Base-by-base conservation (phyloP, 2,329 filamentous ascomycete genomes). In the Phaeosphaeriaceae sp. region DNA sequence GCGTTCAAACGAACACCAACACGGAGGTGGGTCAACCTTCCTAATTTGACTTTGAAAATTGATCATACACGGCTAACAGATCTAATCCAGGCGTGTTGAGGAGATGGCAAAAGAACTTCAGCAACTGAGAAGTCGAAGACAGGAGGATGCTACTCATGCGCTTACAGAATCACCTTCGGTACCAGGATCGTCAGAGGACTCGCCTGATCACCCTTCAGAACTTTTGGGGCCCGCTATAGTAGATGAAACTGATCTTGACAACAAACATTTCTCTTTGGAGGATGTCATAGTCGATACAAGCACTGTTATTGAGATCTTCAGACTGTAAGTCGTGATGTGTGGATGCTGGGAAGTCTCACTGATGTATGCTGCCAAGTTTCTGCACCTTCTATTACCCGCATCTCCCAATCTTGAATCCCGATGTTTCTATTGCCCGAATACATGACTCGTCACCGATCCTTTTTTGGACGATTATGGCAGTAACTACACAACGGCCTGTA, bases 91-190 rank as follows among this genome's bases (percentile, higher is more conserved):
- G 41, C 57, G 61, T 11, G 55, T 64, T 9, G 61, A 64, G 36
- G 59, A 64, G n/a, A 64, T 64, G 61, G 54, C 55, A 9, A 54
- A 50, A 15, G 58, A 64, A 41, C 40, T 64, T 16, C 53, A 64
- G 38, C 51, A 44, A 6, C 32, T 62, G 9, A 61, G 51, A 21
- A 57, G 29, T 36, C 53, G 55, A 23, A 50, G 36, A 44, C 40
- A 26, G 12, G 43, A 55, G 17, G 49, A 60, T 6, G 41, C 23
- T 16, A 28, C 39, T 6, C 42, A 38, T 9, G 48, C 38, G 32
- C 42, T 50, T n/a, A 62, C 53, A 2, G 51, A 47, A 21, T 57
- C 58, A 15, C 53, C 61, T 3, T 58, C 56, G 4, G 28, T 42
- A 4, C 40, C 29, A 15, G 51, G 52, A 6, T 38, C 46, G 3